These are phyloP conservation scores for Suhomyces sp. DNA, from an alignment of 805 yeast genomes.

Conservation along the genomic window DNA sequence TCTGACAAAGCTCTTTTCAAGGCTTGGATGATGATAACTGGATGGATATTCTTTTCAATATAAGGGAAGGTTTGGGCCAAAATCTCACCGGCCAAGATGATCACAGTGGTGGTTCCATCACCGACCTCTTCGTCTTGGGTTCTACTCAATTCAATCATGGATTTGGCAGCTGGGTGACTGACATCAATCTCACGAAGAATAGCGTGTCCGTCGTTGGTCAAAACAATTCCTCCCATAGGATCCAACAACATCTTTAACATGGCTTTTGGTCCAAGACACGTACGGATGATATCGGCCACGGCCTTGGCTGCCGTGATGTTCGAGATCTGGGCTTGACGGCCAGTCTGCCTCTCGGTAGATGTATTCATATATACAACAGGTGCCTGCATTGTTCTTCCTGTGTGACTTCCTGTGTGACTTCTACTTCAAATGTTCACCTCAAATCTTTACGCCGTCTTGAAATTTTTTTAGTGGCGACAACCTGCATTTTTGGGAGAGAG, in stretches of 20 bases:
- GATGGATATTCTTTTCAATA: constrained; percentile 92
- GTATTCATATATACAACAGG: constrained; percentile 60
- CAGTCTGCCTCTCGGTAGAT: constrained; percentile 87
- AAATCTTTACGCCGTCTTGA: neutral
- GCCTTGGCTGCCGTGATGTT: constrained; percentile 99
- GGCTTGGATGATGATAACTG: constrained; percentile 93
- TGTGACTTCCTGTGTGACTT: neutral
- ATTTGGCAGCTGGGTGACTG: constrained; percentile 98
- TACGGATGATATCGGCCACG: constrained; percentile 94
- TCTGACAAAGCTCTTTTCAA: constrained; percentile 86
- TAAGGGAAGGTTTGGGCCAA: constrained; percentile 93
- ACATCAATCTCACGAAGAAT: constrained; percentile 95
- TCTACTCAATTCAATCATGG: constrained; percentile 94
- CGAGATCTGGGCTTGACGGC: constrained; percentile 95
- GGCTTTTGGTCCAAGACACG: constrained; percentile 98
- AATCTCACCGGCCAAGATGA: constrained; percentile 94
- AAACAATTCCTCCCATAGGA: constrained; percentile 94
- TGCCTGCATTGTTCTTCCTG: constrained; percentile 35
- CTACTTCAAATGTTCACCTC: neutral
- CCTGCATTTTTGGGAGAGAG: neutral
- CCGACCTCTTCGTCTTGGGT: constrained; percentile 99
- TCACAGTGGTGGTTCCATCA: constrained; percentile 97
- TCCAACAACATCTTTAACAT: constrained; percentile 97
- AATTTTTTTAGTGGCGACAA: neutral
- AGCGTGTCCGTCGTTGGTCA: constrained; percentile 98